Evolutionary conservation across 1,284 basidiomycete genomes (phyloP).

Genomic region (Leccinum subatratum): DNA sequence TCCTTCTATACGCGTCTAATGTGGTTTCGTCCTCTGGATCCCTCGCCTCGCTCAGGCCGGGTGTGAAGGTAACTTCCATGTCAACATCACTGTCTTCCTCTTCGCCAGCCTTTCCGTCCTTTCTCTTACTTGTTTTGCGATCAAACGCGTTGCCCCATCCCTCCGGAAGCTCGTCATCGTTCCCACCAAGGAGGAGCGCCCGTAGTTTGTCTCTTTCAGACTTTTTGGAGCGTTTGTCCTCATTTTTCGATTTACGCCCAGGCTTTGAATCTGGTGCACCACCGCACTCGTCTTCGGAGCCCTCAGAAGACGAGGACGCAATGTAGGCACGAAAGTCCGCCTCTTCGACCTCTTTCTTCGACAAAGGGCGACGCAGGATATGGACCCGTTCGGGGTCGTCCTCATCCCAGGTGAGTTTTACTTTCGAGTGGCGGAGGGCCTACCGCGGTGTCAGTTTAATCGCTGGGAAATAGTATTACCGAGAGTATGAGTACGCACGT

Average conservation of each 20-base stretch:
- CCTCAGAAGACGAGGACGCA: constrained; percentile 65
- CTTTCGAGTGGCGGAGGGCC: constrained; percentile 98
- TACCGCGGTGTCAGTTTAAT: constrained; percentile 31
- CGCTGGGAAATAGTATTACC: not conserved
- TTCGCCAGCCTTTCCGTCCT: constrained; percentile 26
- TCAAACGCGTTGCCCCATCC: constrained; percentile 61
- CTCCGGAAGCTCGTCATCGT: constrained; percentile 64
- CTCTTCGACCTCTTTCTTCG: constrained; percentile 82
- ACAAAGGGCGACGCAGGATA: constrained; percentile 73
- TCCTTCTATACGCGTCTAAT: constrained; percentile 78
- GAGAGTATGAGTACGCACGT: constrained; percentile 50
- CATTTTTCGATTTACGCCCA: not conserved
- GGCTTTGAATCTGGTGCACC: not conserved
- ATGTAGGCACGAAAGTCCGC: constrained; percentile 83
- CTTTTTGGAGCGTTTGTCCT: constrained; percentile 38
- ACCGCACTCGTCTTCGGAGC: constrained; percentile 40
- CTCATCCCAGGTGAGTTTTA: constrained; percentile 97
- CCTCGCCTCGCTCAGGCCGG: constrained; percentile 63
- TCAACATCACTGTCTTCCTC: constrained; percentile 56
- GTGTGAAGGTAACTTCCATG: constrained; percentile 92
- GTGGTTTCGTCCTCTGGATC: constrained; percentile 73
- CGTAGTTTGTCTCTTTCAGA: constrained; percentile 63
- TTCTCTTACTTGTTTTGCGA: constrained; percentile 13
- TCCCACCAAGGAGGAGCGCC: constrained; percentile 63
- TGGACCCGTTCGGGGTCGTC: constrained; percentile 89